Evolutionary conservation across 1,284 basidiomycete species (phyloP).

Genomic region (Inonotus hispidus): DNA sequence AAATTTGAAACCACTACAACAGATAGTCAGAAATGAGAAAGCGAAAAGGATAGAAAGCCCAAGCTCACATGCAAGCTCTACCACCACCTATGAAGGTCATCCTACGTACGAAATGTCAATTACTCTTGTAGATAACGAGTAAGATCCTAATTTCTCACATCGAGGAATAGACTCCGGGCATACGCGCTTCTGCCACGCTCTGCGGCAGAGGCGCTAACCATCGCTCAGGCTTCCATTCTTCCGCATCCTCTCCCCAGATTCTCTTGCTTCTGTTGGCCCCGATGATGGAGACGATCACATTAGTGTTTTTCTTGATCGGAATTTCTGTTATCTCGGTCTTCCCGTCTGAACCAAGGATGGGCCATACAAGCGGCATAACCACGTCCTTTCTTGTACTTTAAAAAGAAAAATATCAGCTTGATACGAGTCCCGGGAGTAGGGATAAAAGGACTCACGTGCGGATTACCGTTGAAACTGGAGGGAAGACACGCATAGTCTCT

Average conservation of each 20-base stretch:
- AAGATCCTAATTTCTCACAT: conserved; percentile 25
- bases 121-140: background rate
- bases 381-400: conserved; percentile 12
- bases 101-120: conserved; percentile 19
- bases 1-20: conserved; percentile 16
- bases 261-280: conserved; percentile 15
- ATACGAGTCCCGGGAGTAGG: background rate
- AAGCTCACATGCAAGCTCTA: conserved; percentile 31
- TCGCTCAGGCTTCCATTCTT: conserved; percentile 17
- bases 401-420: background rate
- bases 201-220: conserved; percentile 17
- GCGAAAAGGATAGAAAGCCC: background rate
- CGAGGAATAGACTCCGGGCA: conserved; percentile 33
- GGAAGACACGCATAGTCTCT: conserved; percentile 35
- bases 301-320: conserved; percentile 11
- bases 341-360: conserved; percentile 13
- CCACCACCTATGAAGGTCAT: conserved; percentile 35
- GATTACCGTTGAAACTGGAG: conserved; percentile 25
- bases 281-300: conserved; percentile 17
- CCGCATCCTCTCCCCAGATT: conserved; percentile 20
- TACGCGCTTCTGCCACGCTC: conserved; percentile 22
- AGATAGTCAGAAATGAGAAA: background rate
- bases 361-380: conserved; percentile 16
- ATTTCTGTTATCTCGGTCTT: conserved; percentile 5
- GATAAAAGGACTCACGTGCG: conserved; percentile 20